phyloP scores from a whole-genome alignment of 2,329 filamentous ascomycete genomes.

The Erysiphe neolycopersici region DNA sequence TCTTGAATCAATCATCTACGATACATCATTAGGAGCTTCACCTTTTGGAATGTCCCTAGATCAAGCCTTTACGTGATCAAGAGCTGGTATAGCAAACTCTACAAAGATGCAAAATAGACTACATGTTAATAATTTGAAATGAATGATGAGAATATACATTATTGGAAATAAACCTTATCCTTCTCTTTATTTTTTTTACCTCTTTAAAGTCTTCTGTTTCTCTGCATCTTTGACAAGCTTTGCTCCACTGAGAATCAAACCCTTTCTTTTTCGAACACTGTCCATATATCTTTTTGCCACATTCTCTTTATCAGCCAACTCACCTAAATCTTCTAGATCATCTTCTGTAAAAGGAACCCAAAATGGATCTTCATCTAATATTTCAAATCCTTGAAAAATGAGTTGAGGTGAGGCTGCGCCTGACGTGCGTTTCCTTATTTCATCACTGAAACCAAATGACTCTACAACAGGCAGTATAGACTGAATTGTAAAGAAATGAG shows the following conservation, averaged over 20 bases:
- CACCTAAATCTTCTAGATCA: constrained; percentile 83
- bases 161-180: no score
- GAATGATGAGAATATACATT: no score
- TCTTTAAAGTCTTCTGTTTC: constrained; percentile 55
- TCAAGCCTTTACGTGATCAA: no score
- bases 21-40: no score
- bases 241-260: constrained; percentile 53
- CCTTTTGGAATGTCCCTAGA: no score
- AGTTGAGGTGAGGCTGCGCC: constrained; percentile 82
- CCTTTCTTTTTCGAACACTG: constrained; percentile 62
- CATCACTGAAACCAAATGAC: constrained; percentile 85
- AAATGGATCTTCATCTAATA: constrained; percentile 85
- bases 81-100: no score
- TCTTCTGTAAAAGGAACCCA: constrained; percentile 96
- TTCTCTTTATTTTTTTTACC: constrained; percentile 14
- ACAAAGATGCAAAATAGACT: no score
- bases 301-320: constrained; percentile 82
- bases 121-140: no score
- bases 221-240: constrained; percentile 64
- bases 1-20: no score
- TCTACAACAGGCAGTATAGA: constrained; percentile 76
- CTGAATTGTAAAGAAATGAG: constrained; percentile 84
- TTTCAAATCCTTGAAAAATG: constrained; percentile 76
- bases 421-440: constrained; percentile 82
- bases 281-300: constrained; percentile 95